phyloP scores from a whole-genome alignment of 768 basidiomycete genomes.

The Suillus variegatus region DNA sequence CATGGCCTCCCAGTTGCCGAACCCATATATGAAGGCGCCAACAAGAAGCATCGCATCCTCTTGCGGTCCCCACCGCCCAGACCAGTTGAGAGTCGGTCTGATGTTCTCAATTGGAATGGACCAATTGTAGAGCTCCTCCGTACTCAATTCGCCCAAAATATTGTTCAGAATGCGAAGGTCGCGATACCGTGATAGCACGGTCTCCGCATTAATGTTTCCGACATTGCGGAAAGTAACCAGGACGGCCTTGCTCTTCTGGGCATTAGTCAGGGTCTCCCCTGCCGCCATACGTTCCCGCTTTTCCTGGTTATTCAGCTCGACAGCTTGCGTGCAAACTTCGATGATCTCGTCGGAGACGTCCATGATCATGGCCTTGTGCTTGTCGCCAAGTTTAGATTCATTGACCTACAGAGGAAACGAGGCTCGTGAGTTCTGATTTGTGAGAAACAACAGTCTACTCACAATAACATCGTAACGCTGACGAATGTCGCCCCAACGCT shows the following conservation, averaged over 20 bases:
- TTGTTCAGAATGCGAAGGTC: slow-evolving; percentile 88
- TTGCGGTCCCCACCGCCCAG: slow-evolving; percentile 88
- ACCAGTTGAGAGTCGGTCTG: slow-evolving; percentile 94
- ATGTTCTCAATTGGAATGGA: slow-evolving; percentile 89
- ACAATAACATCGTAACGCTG: slow-evolving; percentile 94
- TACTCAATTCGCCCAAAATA: slow-evolving; percentile 63
- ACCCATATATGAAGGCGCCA: slow-evolving; percentile 91
- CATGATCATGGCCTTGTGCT: slow-evolving; percentile 90
- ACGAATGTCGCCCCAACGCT: slow-evolving; percentile 97
- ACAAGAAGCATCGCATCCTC: slow-evolving; percentile 96
- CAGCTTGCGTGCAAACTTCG: slow-evolving; percentile 77
- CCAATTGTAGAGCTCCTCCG: slow-evolving; percentile 80
- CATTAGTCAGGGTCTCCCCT: slow-evolving; percentile 88
- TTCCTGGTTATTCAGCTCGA: slow-evolving; percentile 81
- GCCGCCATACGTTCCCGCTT: slow-evolving; percentile 74
- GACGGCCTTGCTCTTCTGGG: slow-evolving; percentile 96
- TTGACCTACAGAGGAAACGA: slow-evolving; percentile 55
- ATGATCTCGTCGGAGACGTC: slow-evolving; percentile 94
- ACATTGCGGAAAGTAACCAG: slow-evolving; percentile 89
- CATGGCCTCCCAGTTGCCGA: slow-evolving; percentile 97
- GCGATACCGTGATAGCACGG: slow-evolving; percentile 84
- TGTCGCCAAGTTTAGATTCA: slow-evolving; percentile 89
- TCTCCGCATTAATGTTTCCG: slow-evolving; percentile 96
- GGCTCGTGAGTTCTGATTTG: background rate
- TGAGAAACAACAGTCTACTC: slow-evolving; percentile 34